Percentiles rank a stretch among this genome's conserved stretches.
phyloP scores from a whole-genome alignment of 106 monocot species.

The Ottelia alismoides region DNA sequence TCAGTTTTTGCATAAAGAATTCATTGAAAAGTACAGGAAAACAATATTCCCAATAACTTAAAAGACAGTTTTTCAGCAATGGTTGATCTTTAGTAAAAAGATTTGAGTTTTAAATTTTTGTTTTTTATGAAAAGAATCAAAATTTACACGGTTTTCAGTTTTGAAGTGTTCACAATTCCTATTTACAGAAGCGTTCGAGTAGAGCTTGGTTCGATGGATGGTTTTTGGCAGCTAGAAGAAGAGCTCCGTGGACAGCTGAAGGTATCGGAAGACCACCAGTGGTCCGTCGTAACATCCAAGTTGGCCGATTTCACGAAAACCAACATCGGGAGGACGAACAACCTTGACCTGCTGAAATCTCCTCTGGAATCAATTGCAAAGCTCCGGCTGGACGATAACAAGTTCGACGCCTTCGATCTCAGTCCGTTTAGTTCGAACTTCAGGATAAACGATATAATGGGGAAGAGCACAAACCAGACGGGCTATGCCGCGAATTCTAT shows the following conservation, averaged over 20 bases:
- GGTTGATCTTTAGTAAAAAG: no score
- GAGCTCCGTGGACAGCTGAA: slow-evolving; percentile 71
- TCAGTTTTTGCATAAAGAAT: no score
- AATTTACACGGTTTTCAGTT: no score
- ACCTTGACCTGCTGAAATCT: slow-evolving; percentile 35
- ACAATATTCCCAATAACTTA: no score
- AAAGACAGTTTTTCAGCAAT: no score
- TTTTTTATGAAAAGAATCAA: no score
- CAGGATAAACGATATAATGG: slow-evolving; percentile 42
- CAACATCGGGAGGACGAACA: slow-evolving; percentile 40
- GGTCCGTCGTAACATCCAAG: slow-evolving; percentile 70
- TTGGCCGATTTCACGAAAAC: slow-evolving; percentile 48
- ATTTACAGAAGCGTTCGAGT: slow-evolving; percentile 47
- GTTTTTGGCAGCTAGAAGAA: slow-evolving; percentile 65
- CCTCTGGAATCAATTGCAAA: slow-evolving; percentile 27
- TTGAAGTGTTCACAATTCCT: slow-evolving; percentile 41
- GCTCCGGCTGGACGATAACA: slow-evolving; percentile 44
- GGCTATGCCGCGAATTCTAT: slow-evolving; percentile 28
- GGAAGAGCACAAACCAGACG: slow-evolving; percentile 28
- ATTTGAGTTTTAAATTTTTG: no score
- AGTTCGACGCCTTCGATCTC: slow-evolving; percentile 42
- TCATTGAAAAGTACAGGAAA: no score
- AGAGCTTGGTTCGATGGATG: no score
- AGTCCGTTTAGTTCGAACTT: slow-evolving; percentile 41
- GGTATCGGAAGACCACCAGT: slow-evolving; percentile 64